Base-by-base conservation (phyloP, 1,139 yeast species). In the Hyphopichia buzzinii region DNA sequence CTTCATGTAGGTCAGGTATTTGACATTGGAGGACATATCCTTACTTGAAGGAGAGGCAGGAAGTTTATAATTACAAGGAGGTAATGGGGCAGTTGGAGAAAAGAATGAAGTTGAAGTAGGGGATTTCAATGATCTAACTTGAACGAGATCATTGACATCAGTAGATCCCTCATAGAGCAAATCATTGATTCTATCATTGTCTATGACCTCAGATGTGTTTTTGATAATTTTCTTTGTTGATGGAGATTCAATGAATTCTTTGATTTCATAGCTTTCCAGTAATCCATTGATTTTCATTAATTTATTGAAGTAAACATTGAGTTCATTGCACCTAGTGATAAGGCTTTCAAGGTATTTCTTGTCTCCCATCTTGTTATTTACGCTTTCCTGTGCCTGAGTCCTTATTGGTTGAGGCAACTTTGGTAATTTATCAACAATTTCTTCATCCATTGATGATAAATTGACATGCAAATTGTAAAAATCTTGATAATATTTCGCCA, bases 401-500 rank as follows among this genome's bases (percentile, higher is more conserved):
- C 32, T 12, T 22, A 64, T 53, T 8, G 74, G 74, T 30, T 62
- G 67, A 0, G 75, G 75, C 26, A 68, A 52, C 35, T 54, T 57
- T 4, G 74, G 74, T 15, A 69, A 46, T 6, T 39, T 38, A 11
- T 21, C n/a, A 4, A 24, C 12, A 12, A 31, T 12, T 8, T 44
- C 40, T 17, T 30, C 30, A 26, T 46, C 39, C 4, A 32, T 21
- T 11, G 38, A 48, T 29, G 55, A 47, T 30, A 63, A 45, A 26
- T 49, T 36, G 16, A 52, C 46, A 43, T 65, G 70, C 14, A 65
- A 48, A 30, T 62, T 54, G 47, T 63, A 64, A 35, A 65, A 62
- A 36, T 65, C 67, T 44, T 63, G 66, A 43, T 64, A 65, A 40
- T 55, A 55, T 27, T 65, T 57, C 26, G 64, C 59, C 23, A 60